These are phyloP conservation scores for Volvox africanus DNA, from an alignment of 139 green algal species.

Conservation along the genomic window DNA sequence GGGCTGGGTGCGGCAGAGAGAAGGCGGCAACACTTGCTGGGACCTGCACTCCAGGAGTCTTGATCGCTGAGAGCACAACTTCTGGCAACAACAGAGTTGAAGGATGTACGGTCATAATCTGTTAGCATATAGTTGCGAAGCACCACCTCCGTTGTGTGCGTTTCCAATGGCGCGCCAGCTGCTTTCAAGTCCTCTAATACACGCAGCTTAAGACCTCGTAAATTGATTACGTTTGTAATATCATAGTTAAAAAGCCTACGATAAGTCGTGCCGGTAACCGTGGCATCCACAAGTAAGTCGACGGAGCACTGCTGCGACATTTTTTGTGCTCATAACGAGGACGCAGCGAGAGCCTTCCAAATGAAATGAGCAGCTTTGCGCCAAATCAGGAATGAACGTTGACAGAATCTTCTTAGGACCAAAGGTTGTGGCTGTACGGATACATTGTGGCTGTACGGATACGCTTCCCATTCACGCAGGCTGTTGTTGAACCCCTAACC, in stretches of 20 bases:
- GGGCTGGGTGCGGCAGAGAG: background rate
- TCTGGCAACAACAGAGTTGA: background rate
- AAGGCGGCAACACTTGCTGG: background rate
- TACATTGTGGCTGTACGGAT: no score
- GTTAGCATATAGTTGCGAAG: conserved; percentile 12
- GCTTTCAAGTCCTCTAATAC: background rate
- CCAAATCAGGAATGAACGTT: no score
- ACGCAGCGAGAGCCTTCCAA: no score
- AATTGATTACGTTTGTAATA: background rate
- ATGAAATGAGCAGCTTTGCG: no score
- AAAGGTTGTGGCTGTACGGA: no score
- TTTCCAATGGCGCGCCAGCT: background rate
- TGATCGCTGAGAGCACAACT: conserved; percentile 6
- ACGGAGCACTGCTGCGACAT: background rate
- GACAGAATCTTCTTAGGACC: no score
- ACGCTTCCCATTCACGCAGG: no score
- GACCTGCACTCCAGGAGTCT: background rate
- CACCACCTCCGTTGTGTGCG: background rate
- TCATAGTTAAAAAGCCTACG: conserved; percentile 7
- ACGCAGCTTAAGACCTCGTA: background rate
- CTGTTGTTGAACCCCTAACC: no score
- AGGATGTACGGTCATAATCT: conserved; percentile 8
- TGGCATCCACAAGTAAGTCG: conserved; percentile 1
- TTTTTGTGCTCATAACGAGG: background rate
- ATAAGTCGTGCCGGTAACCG: background rate